Percentiles rank a stretch among this genome's conserved stretches.
These are phyloP conservation scores for Handroanthus guayacan DNA, from an alignment of 257 asterid genomes.

Conservation along the genomic window DNA sequence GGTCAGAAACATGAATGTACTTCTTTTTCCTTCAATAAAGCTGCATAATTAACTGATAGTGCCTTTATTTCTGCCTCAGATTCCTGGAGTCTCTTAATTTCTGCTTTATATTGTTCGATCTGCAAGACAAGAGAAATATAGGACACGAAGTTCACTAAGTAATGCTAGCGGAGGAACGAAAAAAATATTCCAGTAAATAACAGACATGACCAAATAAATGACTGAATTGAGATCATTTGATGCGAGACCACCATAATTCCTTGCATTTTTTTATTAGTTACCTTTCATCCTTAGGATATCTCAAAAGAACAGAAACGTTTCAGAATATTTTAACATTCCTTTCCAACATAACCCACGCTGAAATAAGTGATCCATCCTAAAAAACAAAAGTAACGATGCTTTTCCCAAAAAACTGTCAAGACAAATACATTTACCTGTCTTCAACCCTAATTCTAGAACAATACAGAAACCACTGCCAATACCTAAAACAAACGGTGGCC, in stretches of 20 bases:
- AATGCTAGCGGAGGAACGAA: slow-evolving; percentile 14
- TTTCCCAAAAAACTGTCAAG: slow-evolving; percentile 2
- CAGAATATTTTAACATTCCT: slow-evolving; percentile 1
- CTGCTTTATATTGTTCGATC: slow-evolving; percentile 72
- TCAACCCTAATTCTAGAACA: slow-evolving; percentile 13
- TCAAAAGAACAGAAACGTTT: not conserved
- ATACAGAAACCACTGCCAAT: slow-evolving; percentile 19
- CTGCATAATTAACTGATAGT: slow-evolving; percentile 89
- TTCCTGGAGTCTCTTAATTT: slow-evolving; percentile 88
- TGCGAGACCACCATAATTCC: slow-evolving; percentile 5
- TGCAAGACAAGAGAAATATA: slow-evolving; percentile 38
- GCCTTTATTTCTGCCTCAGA: slow-evolving; percentile 98
- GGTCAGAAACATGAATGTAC: slow-evolving; percentile 43
- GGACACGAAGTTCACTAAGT: not conserved
- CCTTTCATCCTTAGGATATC: not conserved
- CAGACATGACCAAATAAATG: slow-evolving; percentile 9
- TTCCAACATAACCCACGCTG: slow-evolving; percentile 15
- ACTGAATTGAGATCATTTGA: not conserved
- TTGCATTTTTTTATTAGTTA: not conserved
- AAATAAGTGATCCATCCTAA: not conserved
- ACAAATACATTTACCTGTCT: not conserved
- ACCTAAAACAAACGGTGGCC: not conserved
- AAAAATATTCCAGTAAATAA: not conserved
- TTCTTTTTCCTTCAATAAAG: slow-evolving; percentile 93
- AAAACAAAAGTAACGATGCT: not conserved